Base-by-base conservation (phyloP, 2,329 filamentous ascomycete species). In the Aspergillus sp. region DNA sequence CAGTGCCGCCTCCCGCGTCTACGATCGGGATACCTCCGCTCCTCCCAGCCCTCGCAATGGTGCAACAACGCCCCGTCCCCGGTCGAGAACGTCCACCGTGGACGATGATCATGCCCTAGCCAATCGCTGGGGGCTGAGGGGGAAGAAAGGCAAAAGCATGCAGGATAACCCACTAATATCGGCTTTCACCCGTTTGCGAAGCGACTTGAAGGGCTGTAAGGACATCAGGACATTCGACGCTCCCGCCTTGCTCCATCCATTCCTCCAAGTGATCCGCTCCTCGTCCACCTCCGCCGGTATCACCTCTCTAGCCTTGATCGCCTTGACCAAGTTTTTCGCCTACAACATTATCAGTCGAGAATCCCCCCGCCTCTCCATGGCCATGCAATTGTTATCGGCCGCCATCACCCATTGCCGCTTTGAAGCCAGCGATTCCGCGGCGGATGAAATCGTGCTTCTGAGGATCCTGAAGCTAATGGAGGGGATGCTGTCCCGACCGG, bases 401-500 rank as follows among this genome's bases (percentile, higher is more conserved):
- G 94, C 94, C 6, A 94, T 99, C 57, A 99, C 94, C 45, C 93
- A 99, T 70, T 99, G 94, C 68, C 87, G 95, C 54, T 99, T 99
- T 65, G 94, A 97, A 72, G 93, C 94, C 22, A 96, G 90, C 69
- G 94, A 99, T 69, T 90, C 90, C 16, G 86, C 92, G 0, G 91
- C 95, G 55, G 94, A 96, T 66, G 94, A 99, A 72, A 91, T 97
- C 49, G 95, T 99, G 13, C 81, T 97, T 50, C 78, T 97, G 51
- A 88, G 95, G 75, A 97, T 99, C 63, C 74, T 99, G 54, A 94
- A 96, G 68, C 81, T 99, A 44, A 99, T 99, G 94, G 94, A 99
- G 73, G 89, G 91, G 65, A 96, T 99, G 88, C 87, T 99, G 64
- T 95, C 92, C 14, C 90, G 94, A 0, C 90, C 92, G 0, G 91